These are phyloP conservation scores for Metroxylon sagu DNA, from an alignment of 176 grass and related monocot genomes.

Conservation along the genomic window DNA sequence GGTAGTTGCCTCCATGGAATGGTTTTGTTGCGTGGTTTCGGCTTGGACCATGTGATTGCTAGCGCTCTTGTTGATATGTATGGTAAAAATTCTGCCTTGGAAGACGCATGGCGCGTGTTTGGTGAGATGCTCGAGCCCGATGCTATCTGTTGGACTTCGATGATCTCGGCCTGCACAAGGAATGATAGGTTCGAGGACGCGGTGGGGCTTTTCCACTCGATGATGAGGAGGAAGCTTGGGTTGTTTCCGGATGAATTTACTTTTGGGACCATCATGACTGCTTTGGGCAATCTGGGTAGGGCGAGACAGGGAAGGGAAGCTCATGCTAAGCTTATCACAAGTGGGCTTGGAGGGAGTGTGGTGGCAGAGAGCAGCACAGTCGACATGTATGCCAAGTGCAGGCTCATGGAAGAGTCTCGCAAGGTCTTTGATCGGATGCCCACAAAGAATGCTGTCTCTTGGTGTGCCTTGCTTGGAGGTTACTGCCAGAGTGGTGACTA, in stretches of 20 bases:
- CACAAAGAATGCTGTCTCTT: slow-evolving; percentile 56
- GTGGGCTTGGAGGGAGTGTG: slow-evolving; percentile 58
- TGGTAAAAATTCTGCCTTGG: slow-evolving; percentile 22
- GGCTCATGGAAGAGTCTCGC: slow-evolving; percentile 42
- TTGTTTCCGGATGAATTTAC: slow-evolving; percentile 45
- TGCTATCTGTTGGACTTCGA: slow-evolving; percentile 63
- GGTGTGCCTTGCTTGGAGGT: slow-evolving; percentile 60
- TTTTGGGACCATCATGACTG: slow-evolving; percentile 58
- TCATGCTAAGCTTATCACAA: slow-evolving; percentile 38
- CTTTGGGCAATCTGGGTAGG: slow-evolving; percentile 50
- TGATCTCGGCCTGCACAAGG: slow-evolving; percentile 61
- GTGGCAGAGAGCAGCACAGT: slow-evolving; percentile 77
- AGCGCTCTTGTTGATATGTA: slow-evolving; percentile 73
- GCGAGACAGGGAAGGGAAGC: slow-evolving; percentile 48
- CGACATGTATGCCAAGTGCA: slow-evolving; percentile 78
- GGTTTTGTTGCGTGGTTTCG: slow-evolving; percentile 34
- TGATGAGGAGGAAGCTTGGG: slow-evolving; percentile 22
- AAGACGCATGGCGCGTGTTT: slow-evolving; percentile 43
- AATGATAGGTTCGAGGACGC: slow-evolving; percentile 60
- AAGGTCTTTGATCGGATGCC: slow-evolving; percentile 69
- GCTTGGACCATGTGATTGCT: slow-evolving; percentile 40
- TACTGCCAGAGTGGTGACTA: slow-evolving; percentile 57
- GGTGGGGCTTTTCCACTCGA: slow-evolving; percentile 28
- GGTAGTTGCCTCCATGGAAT: slow-evolving; percentile 68
- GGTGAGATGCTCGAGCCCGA: slow-evolving; percentile 62